Evolutionary conservation across 2,329 filamentous ascomycete species (phyloP).

Genomic region (Trichophyton benhamiae): DNA sequence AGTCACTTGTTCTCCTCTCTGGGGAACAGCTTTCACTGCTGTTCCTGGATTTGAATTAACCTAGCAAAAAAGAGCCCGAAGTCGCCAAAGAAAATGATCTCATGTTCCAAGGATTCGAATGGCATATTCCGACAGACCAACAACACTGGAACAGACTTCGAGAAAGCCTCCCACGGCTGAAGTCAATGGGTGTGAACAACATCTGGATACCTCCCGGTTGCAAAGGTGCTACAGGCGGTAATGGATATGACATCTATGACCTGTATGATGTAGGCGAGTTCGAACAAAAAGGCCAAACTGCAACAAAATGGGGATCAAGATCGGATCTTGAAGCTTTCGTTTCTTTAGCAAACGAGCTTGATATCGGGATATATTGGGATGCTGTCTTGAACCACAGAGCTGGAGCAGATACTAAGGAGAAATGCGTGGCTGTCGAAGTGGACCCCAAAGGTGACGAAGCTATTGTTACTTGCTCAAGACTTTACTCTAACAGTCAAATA

Average conservation of each 20-base stretch:
- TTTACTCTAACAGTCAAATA: slow-evolving; percentile 2
- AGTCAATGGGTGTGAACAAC: slow-evolving; percentile 48
- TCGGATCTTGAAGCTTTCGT: slow-evolving; percentile 47
- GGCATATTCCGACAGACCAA: slow-evolving; percentile 52
- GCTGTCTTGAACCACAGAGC: slow-evolving; percentile 63
- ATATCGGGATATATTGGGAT: slow-evolving; percentile 54
- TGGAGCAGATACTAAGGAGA: slow-evolving; percentile 53
- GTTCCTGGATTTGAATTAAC: background rate
- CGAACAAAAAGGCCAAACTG: slow-evolving; percentile 50
- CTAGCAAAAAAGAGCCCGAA: background rate
- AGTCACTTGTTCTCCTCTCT: background rate
- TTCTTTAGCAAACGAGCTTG: slow-evolving; percentile 39
- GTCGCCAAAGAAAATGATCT: background rate
- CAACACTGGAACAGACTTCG: slow-evolving; percentile 50
- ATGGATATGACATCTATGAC: slow-evolving; percentile 60
- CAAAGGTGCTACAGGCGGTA: slow-evolving; percentile 51
- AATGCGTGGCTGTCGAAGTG: slow-evolving; percentile 51
- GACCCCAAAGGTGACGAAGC: slow-evolving; percentile 36
- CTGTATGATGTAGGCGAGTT: slow-evolving; percentile 61
- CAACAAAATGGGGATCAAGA: slow-evolving; percentile 58
- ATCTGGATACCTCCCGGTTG: slow-evolving; percentile 61
- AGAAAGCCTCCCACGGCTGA: slow-evolving; percentile 41
- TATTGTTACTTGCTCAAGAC: background rate
- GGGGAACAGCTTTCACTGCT: background rate
- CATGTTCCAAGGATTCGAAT: slow-evolving; percentile 61